A percentile compares a stretch with the other conserved stretches of the same genome.
Conservation (phyloP, 257 asterid genomes). For the Solanum pennellii region DNA sequence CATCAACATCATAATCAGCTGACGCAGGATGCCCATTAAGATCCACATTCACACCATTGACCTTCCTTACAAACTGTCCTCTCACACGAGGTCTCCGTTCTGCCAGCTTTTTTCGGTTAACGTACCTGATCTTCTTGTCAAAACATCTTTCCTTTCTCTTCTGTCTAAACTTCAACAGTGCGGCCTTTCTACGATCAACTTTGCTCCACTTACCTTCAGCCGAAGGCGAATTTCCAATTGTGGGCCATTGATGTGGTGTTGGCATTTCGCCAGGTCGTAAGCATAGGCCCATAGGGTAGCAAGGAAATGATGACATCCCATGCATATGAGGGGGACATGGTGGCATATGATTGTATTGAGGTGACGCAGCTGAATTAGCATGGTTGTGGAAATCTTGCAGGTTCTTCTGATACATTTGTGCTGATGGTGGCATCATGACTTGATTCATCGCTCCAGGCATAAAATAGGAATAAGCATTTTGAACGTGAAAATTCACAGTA, state of each 20-base stretch:
- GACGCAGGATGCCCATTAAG: constrained; percentile 79
- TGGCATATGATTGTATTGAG: constrained; percentile 57
- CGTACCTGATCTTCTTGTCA: constrained; percentile 90
- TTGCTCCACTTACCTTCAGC: constrained; percentile 34
- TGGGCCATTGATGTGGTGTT: constrained; percentile 49
- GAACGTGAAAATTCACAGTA: constrained; percentile 31
- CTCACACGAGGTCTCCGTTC: constrained; percentile 85
- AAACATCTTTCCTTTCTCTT: constrained; percentile 90
- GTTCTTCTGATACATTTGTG: constrained; percentile 36
- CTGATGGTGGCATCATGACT: constrained; percentile 34
- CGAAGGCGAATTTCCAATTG: constrained; percentile 30
- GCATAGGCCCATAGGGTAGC: constrained; percentile 61
- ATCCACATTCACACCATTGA: constrained; percentile 60
- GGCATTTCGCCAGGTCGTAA: constrained; percentile 64
- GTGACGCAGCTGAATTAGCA: constrained; percentile 30
- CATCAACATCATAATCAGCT: constrained; percentile 46
- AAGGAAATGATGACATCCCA: constrained; percentile 55
- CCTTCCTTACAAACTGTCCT: constrained; percentile 95
- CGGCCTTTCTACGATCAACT: constrained; percentile 79
- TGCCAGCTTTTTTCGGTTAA: constrained; percentile 79
- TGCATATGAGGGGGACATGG: constrained; percentile 48
- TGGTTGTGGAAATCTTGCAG: constrained; percentile 37
- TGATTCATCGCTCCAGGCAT: constrained; percentile 63
- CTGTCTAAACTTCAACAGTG: constrained; percentile 82
- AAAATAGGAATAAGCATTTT: constrained; percentile 48